phyloP scores from a whole-genome alignment of 805 yeast species.

The Starmerella lactis-condensi region DNA sequence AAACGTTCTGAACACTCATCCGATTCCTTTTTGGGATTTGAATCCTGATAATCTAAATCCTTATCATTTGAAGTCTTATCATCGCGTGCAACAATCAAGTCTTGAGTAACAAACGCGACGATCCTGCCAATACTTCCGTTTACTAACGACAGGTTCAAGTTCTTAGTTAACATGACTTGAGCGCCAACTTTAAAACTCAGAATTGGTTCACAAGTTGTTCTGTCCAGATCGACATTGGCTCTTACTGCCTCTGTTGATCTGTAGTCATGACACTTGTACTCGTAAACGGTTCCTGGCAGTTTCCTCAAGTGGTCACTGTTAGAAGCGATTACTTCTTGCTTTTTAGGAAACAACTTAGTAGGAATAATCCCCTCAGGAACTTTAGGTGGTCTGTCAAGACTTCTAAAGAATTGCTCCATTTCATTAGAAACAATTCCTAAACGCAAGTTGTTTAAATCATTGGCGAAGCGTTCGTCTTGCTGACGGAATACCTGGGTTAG shows the following conservation, averaged over 20 bases:
- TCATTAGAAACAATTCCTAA: slow-evolving; percentile 41
- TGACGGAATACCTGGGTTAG: slow-evolving; percentile 76
- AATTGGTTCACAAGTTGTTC: slow-evolving; percentile 50
- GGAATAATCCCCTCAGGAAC: slow-evolving; percentile 68
- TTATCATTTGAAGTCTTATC: no score
- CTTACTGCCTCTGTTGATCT: not conserved
- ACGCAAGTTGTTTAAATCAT: slow-evolving; percentile 65
- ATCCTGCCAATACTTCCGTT: slow-evolving; percentile 84
- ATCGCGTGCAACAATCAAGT: no score
- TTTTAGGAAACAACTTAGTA: slow-evolving; percentile 73
- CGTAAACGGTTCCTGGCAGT: slow-evolving; percentile 31
- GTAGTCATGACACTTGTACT: slow-evolving; percentile 32
- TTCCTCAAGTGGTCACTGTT: slow-evolving; percentile 35
- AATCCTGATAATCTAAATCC: no score
- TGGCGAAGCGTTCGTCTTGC: slow-evolving; percentile 51
- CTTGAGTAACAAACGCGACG: slow-evolving; percentile 29
- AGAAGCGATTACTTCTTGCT: slow-evolving; percentile 67
- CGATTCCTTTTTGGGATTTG: no score
- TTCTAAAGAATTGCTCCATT: slow-evolving; percentile 32
- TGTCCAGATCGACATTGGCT: slow-evolving; percentile 22
- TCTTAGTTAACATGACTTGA: slow-evolving; percentile 86
- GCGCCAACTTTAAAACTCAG: slow-evolving; percentile 63
- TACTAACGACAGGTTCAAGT: slow-evolving; percentile 56
- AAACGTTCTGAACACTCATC: no score
- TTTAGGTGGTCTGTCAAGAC: slow-evolving; percentile 35